Evolutionary conservation across 176 grass and related monocot species (phyloP).

Genomic region (Pontederia crassipes): DNA sequence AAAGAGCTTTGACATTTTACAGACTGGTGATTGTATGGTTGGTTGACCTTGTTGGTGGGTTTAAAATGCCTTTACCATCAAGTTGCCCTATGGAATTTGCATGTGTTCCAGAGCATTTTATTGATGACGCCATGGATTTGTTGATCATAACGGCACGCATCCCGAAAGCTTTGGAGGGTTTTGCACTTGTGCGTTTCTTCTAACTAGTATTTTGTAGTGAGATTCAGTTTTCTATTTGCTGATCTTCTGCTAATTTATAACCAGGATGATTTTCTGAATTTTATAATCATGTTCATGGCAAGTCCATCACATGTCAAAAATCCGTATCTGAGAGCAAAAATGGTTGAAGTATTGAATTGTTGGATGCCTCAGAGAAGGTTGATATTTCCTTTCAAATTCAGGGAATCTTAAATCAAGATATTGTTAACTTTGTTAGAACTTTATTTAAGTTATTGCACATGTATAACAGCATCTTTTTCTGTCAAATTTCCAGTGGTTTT

Average conservation of each 20-base stretch:
- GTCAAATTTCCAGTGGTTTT: conserved; percentile 45
- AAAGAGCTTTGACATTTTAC: conserved; percentile 77
- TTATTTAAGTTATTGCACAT: conserved; percentile 1
- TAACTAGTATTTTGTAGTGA: neutral
- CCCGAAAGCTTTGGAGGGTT: conserved; percentile 76
- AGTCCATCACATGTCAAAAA: conserved; percentile 89
- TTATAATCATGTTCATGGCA: conserved; percentile 98
- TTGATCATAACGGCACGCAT: conserved; percentile 92
- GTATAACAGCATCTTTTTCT: neutral
- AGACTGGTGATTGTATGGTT: conserved; percentile 92
- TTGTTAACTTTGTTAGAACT: too few species aligned
- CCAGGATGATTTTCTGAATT: conserved; percentile 94
- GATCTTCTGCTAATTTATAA: neutral
- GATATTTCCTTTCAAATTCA: conserved; percentile 11
- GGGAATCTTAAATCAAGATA: too few species aligned
- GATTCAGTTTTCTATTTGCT: conserved; percentile 12
- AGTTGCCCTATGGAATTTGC: conserved; percentile 83
- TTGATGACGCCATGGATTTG: conserved; percentile 97
- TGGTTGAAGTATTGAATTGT: conserved; percentile 98
- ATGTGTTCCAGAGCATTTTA: conserved; percentile 92
- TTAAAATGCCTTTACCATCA: conserved; percentile 96
- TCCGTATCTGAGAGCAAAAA: conserved; percentile 92
- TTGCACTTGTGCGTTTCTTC: conserved; percentile 45
- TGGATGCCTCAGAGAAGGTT: conserved; percentile 92
- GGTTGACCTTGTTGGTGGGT: conserved; percentile 73